Percentiles rank a stretch among this genome's conserved stretches.
phyloP scores from a whole-genome alignment of 345 rosid species.

The Triadica sebifera region DNA sequence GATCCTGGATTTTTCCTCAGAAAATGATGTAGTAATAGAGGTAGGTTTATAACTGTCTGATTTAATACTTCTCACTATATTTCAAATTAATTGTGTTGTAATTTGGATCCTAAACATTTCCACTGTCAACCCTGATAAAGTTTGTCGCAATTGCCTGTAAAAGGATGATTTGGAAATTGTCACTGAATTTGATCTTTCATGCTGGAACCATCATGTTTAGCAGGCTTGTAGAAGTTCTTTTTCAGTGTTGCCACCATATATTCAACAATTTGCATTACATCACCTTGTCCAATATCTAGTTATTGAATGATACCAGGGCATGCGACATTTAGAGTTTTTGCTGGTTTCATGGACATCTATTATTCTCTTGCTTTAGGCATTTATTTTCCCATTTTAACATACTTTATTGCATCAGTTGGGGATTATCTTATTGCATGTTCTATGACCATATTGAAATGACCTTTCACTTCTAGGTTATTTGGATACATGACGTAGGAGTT shows the following conservation, averaged over 20 bases:
- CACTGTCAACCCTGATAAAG: not conserved
- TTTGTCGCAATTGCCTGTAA: not conserved
- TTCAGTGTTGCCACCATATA: not conserved
- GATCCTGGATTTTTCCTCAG: conserved; percentile 25
- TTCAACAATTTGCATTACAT: not conserved
- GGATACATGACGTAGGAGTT: not conserved
- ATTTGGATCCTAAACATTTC: conserved; percentile 6
- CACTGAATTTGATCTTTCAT: not conserved
- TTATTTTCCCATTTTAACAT: not conserved
- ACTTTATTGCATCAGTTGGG: not conserved
- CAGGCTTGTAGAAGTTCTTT: not conserved
- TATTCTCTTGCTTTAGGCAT: not conserved
- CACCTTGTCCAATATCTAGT: not conserved
- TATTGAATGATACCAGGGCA: not conserved
- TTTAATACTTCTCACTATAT: not conserved
- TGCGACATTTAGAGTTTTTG: not conserved
- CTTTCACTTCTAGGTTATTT: not conserved
- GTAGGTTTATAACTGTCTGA: conserved; percentile 25
- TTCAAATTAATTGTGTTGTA: not conserved
- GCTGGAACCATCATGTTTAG: not conserved
- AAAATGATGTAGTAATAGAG: conserved; percentile 52
- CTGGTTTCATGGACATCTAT: not conserved
- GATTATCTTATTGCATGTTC: not conserved
- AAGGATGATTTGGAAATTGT: not conserved
- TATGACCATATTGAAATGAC: not conserved